A percentile compares a stretch with the other conserved stretches of the same genome.
These are phyloP conservation scores for Colletotrichum phormii DNA, from an alignment of 2,329 filamentous ascomycete genomes.

Conservation along the genomic window DNA sequence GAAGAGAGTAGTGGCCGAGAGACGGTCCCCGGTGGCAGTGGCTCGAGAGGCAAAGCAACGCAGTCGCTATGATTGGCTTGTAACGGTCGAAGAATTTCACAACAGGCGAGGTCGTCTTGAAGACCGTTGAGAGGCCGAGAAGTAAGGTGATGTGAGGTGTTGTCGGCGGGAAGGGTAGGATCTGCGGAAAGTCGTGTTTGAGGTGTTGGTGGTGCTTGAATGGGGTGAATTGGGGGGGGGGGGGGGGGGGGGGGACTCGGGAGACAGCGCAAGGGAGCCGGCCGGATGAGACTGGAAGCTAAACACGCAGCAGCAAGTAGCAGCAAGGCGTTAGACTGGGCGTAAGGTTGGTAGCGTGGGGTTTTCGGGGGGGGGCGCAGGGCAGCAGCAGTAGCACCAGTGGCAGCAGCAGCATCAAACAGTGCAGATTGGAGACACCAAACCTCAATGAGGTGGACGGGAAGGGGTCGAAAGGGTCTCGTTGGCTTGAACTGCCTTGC, in stretches of 20 bases:
- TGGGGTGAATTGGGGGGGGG: constrained; percentile 13
- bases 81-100: constrained; percentile 13
- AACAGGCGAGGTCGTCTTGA: background rate
- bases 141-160: constrained; percentile 30
- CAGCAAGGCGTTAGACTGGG: background rate
- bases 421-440: background rate
- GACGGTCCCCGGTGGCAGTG: background rate
- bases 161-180: constrained; percentile 28
- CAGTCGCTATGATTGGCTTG: constrained; percentile 35
- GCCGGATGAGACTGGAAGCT: constrained; percentile 6
- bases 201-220: constrained; percentile 32
- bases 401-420: background rate
- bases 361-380: background rate
- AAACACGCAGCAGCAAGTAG: constrained; percentile 8
- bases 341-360: background rate
- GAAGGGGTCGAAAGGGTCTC: background rate
- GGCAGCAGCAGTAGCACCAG: background rate
- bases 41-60: constrained; percentile 28
- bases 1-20: background rate
- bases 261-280: constrained; percentile 22
- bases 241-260: constrained; percentile 4
- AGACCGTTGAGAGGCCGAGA: constrained; percentile 20
- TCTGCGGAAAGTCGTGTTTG: constrained; percentile 37
- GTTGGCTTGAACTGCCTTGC: background rate
- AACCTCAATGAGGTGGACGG: background rate